Evolutionary conservation across 192 early-diverging fungal genomes (phyloP).

Genomic region (Backusella psychrophila): DNA sequence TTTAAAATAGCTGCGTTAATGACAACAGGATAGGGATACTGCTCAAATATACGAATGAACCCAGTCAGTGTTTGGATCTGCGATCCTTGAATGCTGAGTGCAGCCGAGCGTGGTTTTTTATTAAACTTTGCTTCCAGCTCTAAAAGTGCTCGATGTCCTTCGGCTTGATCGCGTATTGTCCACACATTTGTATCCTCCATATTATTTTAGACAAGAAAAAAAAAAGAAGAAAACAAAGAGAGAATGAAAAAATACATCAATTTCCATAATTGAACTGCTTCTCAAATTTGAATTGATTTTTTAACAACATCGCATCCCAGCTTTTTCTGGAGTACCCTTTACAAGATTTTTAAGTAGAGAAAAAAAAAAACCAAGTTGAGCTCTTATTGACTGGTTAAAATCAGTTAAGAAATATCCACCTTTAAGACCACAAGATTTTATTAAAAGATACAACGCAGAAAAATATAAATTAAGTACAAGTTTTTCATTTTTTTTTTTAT

Average conservation of each 20-base stretch:
- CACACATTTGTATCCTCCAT: background rate
- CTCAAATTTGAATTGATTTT: background rate
- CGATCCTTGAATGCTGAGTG: conserved; percentile 19
- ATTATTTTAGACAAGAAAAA: background rate
- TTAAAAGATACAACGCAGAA: no score
- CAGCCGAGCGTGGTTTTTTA: conserved; percentile 9
- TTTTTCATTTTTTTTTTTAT: no score
- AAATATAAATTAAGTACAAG: no score
- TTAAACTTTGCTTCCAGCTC: conserved; percentile 29
- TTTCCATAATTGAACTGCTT: background rate
- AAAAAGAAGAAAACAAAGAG: background rate
- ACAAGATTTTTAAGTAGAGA: no score
- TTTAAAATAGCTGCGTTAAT: conserved; percentile 50
- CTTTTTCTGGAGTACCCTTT: no score
- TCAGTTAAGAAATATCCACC: no score
- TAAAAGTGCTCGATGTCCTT: conserved; percentile 31
- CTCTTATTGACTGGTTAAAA: no score
- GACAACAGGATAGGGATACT: conserved; percentile 44
- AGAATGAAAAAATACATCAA: background rate
- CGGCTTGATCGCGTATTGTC: conserved; percentile 12
- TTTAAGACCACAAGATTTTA: no score
- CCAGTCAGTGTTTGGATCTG: conserved; percentile 42
- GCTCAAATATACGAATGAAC: conserved; percentile 43
- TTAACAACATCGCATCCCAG: background rate
- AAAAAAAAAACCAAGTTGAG: no score